Conservation (phyloP, 345 rosid species). For the Bruguiera parviflora region DNA sequence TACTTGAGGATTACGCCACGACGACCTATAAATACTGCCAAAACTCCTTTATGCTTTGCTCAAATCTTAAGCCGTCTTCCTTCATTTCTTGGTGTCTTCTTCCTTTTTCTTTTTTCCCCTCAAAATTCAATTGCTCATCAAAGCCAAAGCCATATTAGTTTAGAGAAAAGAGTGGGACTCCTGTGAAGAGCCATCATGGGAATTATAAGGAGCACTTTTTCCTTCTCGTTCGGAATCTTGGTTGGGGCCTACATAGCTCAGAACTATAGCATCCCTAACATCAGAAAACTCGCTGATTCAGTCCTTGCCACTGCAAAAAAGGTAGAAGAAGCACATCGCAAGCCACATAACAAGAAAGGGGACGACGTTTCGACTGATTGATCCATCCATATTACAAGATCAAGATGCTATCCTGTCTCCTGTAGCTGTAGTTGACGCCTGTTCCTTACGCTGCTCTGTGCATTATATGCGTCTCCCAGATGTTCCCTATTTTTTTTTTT, state of each 20-base stretch:
- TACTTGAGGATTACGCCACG: not conserved
- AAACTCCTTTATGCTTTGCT: too few relatives aligned
- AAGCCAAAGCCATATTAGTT: not conserved
- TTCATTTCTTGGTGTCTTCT: not conserved
- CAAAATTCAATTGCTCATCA: too few relatives aligned
- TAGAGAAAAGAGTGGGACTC: too few relatives aligned
- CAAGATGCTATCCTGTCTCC: not conserved
- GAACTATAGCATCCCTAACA: constrained; percentile 44
- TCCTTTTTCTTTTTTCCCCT: not conserved
- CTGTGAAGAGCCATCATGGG: constrained; percentile 2
- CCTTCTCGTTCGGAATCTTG: constrained; percentile 5
- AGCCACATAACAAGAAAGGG: constrained; percentile 23
- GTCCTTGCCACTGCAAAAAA: constrained; percentile 35
- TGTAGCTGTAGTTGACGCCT: not conserved
- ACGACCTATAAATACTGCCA: not conserved
- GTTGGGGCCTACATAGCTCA: constrained; percentile 37
- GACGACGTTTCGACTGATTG: not conserved
- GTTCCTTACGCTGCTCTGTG: not conserved
- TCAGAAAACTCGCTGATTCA: constrained; percentile 28
- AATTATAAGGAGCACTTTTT: constrained; percentile 5
- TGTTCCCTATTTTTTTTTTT: too few relatives aligned
- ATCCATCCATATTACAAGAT: not conserved
- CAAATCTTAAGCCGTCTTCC: not conserved
- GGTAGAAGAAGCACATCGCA: constrained; percentile 41
- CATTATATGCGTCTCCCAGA: too few relatives aligned